phyloP scores from a whole-genome alignment of 148 eudicot genomes.

The Vaccinium vitisidaea region DNA sequence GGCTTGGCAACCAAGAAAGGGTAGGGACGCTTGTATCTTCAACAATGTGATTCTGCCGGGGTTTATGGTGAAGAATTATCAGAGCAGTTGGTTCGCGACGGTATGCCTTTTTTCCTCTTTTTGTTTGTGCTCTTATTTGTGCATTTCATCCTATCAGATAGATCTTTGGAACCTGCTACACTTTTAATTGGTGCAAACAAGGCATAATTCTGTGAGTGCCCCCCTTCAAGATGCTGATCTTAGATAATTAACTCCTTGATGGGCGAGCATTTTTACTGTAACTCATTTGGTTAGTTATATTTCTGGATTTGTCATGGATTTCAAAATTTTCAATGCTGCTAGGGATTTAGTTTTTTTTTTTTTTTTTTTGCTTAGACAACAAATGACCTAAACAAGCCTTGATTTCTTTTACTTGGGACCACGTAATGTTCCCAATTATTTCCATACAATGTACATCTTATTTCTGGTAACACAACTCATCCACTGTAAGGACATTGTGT shows the following conservation, averaged over 20 bases:
- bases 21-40: conserved; percentile 42
- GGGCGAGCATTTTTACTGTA: not conserved
- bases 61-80: conserved; percentile 63
- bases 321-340: not conserved
- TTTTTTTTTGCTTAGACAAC: not conserved
- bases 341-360: not conserved
- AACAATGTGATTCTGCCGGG: conserved; percentile 35
- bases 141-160: not conserved
- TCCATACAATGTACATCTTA: not conserved
- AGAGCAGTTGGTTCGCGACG: conserved; percentile 88
- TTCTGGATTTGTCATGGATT: not conserved
- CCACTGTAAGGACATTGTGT: not conserved
- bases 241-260: not conserved
- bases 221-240: not conserved
- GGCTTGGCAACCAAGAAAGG: conserved; percentile 90
- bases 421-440: not conserved
- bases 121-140: not conserved
- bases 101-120: conserved; percentile 32
- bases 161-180: not conserved
- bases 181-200: not conserved
- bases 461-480: not conserved
- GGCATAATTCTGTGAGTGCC: not conserved
- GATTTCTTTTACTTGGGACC: not conserved
- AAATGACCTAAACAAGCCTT: conserved; percentile 1
- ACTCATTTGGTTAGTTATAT: not conserved